A percentile compares a stretch with the other conserved stretches of the same genome.
These are phyloP conservation scores for Ceriops zippeliana DNA, from an alignment of 345 rosid species.

Conservation along the genomic window DNA sequence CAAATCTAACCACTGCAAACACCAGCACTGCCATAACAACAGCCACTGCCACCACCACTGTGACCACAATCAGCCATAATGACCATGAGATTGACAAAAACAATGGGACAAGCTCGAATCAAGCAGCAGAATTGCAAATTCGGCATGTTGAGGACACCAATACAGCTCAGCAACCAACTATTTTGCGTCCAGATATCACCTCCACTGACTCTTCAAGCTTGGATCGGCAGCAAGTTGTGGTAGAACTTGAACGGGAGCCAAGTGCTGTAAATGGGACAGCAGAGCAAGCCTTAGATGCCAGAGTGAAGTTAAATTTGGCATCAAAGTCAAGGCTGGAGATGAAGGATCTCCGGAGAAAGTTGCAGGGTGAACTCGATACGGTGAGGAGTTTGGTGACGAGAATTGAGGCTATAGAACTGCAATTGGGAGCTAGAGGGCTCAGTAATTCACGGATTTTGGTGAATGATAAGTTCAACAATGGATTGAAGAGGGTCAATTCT, in stretches of 20 bases:
- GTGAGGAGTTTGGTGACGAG: slow-evolving; percentile 75
- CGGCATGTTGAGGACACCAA: slow-evolving; percentile 30
- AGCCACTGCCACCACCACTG: neutral
- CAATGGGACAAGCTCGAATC: slow-evolving; percentile 28
- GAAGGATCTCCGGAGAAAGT: slow-evolving; percentile 62
- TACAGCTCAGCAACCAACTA: slow-evolving; percentile 32
- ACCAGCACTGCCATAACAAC: slow-evolving; percentile 1
- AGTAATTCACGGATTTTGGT: slow-evolving; percentile 29
- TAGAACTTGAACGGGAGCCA: slow-evolving; percentile 19
- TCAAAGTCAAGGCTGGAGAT: slow-evolving; percentile 58
- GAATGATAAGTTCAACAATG: slow-evolving; percentile 45
- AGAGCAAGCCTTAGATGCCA: slow-evolving; percentile 42
- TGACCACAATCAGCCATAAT: neutral
- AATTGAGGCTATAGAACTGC: slow-evolving; percentile 71
- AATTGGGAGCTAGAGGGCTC: slow-evolving; percentile 38
- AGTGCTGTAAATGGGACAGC: slow-evolving; percentile 36
- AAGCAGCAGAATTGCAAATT: slow-evolving; percentile 31
- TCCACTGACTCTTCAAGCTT: slow-evolving; percentile 42
- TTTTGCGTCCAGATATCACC: slow-evolving; percentile 20
- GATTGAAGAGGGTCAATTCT: slow-evolving; percentile 53
- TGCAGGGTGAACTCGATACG: slow-evolving; percentile 65
- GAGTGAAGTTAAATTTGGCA: slow-evolving; percentile 51
- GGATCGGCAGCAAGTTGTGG: slow-evolving; percentile 26
- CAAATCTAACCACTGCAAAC: neutral
- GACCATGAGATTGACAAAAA: neutral